These are phyloP conservation scores for Xylaria arbuscula DNA, from an alignment of 2,329 filamentous ascomycete genomes.

Conservation along the genomic window DNA sequence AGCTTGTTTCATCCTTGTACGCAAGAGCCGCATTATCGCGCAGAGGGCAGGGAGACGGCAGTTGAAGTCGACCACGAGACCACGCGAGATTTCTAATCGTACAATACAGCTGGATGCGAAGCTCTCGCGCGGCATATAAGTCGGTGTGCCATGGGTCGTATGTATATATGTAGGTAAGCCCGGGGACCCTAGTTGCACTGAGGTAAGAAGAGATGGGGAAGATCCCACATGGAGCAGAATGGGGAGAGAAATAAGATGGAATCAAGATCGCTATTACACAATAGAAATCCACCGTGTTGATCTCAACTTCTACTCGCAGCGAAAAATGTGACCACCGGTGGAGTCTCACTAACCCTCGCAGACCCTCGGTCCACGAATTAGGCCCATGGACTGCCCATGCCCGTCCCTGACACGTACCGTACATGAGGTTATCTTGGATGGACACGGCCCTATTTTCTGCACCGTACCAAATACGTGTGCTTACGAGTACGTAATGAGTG, in stretches of 20 bases:
- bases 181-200: constrained; percentile 4
- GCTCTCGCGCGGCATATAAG: background rate
- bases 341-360: constrained; percentile 5
- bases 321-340: constrained; percentile 25
- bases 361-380: constrained; percentile 22
- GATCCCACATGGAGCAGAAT: background rate
- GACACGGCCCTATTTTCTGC: constrained; percentile 11
- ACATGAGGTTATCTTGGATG: constrained; percentile 12
- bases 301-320: constrained; percentile 30
- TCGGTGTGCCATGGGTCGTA: constrained; percentile 16
- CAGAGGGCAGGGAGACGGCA: background rate
- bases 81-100: constrained; percentile 3
- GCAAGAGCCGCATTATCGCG: constrained; percentile 34
- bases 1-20: constrained; percentile 36
- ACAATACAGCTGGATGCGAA: background rate
- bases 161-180: constrained; percentile 15
- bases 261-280: constrained; percentile 31
- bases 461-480: constrained; percentile 9
- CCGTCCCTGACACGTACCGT: constrained; percentile 22
- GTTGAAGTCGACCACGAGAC: constrained; percentile 3
- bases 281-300: constrained; percentile 27
- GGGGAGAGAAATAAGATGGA: constrained; percentile 8
- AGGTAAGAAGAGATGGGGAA: constrained; percentile 19
- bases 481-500: constrained; percentile 36
- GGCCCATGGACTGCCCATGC: too few relatives aligned